Base-by-base conservation (phyloP, 2,329 filamentous ascomycete species). In the Thielaviopsis euricoi region DNA sequence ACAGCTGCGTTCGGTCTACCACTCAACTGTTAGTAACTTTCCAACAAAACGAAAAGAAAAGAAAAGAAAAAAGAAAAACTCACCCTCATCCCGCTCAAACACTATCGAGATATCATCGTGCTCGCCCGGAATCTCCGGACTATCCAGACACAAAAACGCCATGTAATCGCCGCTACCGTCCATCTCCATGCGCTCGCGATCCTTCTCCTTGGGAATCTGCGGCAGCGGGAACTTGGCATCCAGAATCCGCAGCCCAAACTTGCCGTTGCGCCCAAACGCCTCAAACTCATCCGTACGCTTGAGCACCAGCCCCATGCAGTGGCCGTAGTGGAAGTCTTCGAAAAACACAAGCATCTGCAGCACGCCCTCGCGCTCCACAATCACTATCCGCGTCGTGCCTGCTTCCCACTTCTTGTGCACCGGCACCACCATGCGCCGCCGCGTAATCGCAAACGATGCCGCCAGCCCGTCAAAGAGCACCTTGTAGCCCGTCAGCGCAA, bases 341-440 rank as follows among this genome's bases (percentile, higher is more conserved):
- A 95, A 93, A 71, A 95, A 96, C 2, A 84, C 89, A 22, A 94
- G 72, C 29, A 96, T 73, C 68, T 95, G 88, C 22, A 86, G 71
- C 15, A 86, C 79, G 65, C 82, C 86, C 62, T 89, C 86, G 62
- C 85, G 83, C 63, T 82, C 77, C 40, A 95, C 81, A 43, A 95
- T 76, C 67, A 95, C 89, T 7, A 95, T 75, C 40, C 90, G 82
- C 9, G 87, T 87, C 43, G 77, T 78, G n/a, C 77, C 81, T 2
- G 89, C 87, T 66, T 94, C 89, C 87, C 88, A 94, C 69, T 93
- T 93, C 72, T 95, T 95, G 73, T 94, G 87, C 63, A 95, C 91
- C 0, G 88, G 88, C 17, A 95, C 88, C 13, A 95, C 87, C 85
- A 90, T 93, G 63, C 87, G 81, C 53, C 87, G 82, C 29, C 89